phyloP scores from a whole-genome alignment of 2,329 filamentous ascomycete species.

The Triangularia verruculosa region DNA sequence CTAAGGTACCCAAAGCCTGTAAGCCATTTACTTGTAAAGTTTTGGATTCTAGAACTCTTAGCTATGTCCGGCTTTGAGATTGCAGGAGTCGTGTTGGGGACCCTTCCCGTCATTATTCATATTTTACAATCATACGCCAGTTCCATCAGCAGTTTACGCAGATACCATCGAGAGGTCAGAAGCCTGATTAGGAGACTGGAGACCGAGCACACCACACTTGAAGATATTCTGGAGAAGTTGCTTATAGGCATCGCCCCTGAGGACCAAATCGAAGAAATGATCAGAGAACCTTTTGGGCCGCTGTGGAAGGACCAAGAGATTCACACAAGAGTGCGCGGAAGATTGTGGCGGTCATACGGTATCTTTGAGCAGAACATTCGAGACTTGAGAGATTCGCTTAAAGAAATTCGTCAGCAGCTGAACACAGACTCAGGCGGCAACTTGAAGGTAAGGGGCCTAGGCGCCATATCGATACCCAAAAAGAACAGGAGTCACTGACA shows the following conservation, averaged over 20 bases:
- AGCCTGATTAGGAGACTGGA: conserved; percentile 26
- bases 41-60: not conserved
- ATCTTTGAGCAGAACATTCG: conserved; percentile 28
- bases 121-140: conserved; percentile 27
- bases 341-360: conserved; percentile 26
- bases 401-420: conserved; percentile 21
- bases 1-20: too few species aligned
- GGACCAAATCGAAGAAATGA: conserved; percentile 30
- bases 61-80: conserved; percentile 29
- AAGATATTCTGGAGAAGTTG: conserved; percentile 34
- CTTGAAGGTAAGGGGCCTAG: too few species aligned
- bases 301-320: conserved; percentile 28
- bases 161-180: conserved; percentile 25
- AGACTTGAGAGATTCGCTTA: conserved; percentile 27
- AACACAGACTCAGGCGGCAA: not conserved
- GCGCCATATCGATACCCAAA: too few species aligned
- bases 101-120: conserved; percentile 26
- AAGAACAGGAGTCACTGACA: not conserved
- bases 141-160: conserved; percentile 18
- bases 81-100: conserved; percentile 27
- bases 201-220: conserved; percentile 29
- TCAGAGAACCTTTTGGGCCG: conserved; percentile 30
- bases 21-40: too few species aligned
- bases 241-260: conserved; percentile 28
- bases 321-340: conserved; percentile 22